Evolutionary conservation across 2,329 filamentous ascomycete genomes (phyloP).

Genomic region (Aspergillus sergii): DNA sequence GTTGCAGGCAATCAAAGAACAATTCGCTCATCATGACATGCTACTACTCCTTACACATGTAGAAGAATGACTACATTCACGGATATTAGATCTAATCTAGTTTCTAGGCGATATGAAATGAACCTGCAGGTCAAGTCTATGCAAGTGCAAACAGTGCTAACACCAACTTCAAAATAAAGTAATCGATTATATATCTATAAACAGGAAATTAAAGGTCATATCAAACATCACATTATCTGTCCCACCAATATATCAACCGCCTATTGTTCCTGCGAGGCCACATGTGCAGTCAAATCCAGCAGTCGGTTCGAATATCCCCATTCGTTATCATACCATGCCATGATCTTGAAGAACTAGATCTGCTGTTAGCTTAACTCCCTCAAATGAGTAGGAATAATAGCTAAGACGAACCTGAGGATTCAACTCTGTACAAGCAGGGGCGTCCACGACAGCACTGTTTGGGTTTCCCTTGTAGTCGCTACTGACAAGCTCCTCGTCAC

Average conservation of each 20-base stretch:
- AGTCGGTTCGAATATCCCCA: conserved; percentile 93
- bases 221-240: neutral
- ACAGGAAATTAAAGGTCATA: neutral
- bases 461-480: neutral
- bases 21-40: no score
- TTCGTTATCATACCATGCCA: conserved; percentile 95
- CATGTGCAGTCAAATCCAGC: conserved; percentile 60
- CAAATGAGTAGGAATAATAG: no score
- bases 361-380: neutral
- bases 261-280: conserved; percentile 18
- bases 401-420: neutral
- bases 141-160: no score
- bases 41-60: no score
- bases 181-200: neutral
- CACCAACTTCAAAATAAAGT: no score
- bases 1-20: no score
- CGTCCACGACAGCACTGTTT: neutral
- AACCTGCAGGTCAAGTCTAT: no score
- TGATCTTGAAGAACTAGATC: conserved; percentile 84
- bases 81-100: no score
- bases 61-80: no score
- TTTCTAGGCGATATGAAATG: no score
- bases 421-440: neutral
- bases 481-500: neutral
- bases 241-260: neutral